A percentile compares a stretch with the other conserved stretches of the same genome.
phyloP scores from a whole-genome alignment of 1,284 basidiomycete species.

The Psilocybe mexicana region DNA sequence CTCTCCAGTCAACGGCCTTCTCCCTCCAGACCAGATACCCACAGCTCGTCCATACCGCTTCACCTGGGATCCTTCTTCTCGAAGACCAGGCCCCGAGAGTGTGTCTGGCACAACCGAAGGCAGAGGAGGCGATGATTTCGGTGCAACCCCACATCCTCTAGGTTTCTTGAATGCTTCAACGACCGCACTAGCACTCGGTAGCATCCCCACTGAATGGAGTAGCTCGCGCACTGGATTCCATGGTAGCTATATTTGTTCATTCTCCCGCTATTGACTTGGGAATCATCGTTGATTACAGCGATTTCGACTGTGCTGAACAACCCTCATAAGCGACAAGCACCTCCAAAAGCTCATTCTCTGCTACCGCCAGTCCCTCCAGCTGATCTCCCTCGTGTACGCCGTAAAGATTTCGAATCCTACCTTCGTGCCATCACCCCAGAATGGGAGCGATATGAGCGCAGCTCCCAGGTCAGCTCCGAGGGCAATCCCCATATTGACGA shows the following conservation, averaged over 20 bases:
- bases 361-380: constrained; percentile 73
- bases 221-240: constrained; percentile 79
- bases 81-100: constrained; percentile 60
- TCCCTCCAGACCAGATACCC: constrained; percentile 38
- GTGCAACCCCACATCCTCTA: constrained; percentile 30
- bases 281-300: constrained; percentile 28
- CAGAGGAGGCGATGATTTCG: constrained; percentile 55
- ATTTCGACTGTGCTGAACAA: constrained; percentile 72
- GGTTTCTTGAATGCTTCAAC: constrained; percentile 44
- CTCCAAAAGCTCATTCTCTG: constrained; percentile 81
- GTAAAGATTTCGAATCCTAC: constrained; percentile 87
- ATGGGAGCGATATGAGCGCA: constrained; percentile 72
- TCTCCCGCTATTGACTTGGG: not conserved
- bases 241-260: constrained; percentile 43
- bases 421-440: constrained; percentile 72
- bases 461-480: constrained; percentile 46
- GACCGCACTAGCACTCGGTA: constrained; percentile 40
- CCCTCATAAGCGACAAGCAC: constrained; percentile 81
- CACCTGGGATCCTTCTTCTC: constrained; percentile 61
- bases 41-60: constrained; percentile 62
- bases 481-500: constrained; percentile 44
- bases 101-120: constrained; percentile 67
- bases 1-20: constrained; percentile 43
- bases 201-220: constrained; percentile 70
- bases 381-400: constrained; percentile 74